Percentiles rank a stretch among this genome's conserved stretches.
phyloP scores from a whole-genome alignment of 352 stramenopile species.

The Phytophthora quininea region DNA sequence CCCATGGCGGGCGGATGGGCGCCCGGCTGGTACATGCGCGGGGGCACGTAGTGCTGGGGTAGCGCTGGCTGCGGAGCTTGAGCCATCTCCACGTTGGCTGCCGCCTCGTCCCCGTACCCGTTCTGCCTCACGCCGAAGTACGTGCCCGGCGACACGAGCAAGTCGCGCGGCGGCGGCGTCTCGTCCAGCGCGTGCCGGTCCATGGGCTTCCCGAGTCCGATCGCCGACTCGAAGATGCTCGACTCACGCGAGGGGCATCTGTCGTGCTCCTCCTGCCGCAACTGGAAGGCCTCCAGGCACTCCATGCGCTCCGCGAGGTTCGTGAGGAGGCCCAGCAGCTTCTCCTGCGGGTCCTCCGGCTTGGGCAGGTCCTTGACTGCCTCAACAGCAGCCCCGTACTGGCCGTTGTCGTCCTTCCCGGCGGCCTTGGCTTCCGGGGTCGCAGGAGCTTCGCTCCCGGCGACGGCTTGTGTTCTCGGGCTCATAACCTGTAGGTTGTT shows the following conservation, averaged over 20 bases:
- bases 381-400: slow-evolving; percentile 1
- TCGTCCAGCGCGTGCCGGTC: neutral
- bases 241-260: neutral
- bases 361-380: slow-evolving; percentile 2
- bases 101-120: neutral
- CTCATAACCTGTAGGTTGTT: slow-evolving; percentile 10
- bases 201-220: slow-evolving; percentile 4
- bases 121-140: slow-evolving; percentile 11
- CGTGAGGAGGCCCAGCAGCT: slow-evolving; percentile 3
- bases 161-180: neutral
- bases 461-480: neutral
- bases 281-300: neutral
- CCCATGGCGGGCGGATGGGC: slow-evolving; percentile 1
- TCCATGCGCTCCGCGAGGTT: slow-evolving; percentile 3
- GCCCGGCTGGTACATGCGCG: slow-evolving; percentile 13
- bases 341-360: slow-evolving; percentile 1
- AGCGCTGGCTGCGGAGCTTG: neutral
- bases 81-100: neutral
- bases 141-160: neutral
- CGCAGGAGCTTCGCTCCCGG: neutral
- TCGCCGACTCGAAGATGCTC: slow-evolving; percentile 1
- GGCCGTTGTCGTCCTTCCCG: neutral
- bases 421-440: slow-evolving; percentile 10
- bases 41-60: neutral
- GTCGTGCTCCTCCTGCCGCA: slow-evolving; percentile 3